Conservation (phyloP, 2,329 filamentous ascomycete genomes). For the Aspergillus chevalieri region DNA sequence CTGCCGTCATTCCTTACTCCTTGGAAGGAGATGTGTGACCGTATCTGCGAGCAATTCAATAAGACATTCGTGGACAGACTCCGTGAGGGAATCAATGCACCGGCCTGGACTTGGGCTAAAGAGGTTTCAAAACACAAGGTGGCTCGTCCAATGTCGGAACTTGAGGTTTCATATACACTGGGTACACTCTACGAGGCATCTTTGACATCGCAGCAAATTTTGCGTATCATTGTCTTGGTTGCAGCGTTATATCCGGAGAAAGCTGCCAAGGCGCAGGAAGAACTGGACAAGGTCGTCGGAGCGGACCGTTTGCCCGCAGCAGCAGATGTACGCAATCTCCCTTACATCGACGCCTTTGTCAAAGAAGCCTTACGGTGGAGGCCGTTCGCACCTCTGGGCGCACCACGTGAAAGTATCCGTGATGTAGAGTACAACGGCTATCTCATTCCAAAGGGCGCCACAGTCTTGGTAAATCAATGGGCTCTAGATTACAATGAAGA, state of each 20-base stretch:
- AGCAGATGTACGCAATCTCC: not conserved
- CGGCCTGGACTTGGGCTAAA: not conserved
- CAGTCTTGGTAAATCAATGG: not conserved
- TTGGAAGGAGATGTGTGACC: not conserved
- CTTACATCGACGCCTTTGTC: not conserved
- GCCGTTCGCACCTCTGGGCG: not conserved
- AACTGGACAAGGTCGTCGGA: not conserved
- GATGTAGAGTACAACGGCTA: not conserved
- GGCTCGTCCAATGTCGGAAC: not conserved
- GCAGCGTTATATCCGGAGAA: not conserved
- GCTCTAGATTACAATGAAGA: not conserved
- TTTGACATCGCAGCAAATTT: not conserved
- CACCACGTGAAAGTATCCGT: not conserved
- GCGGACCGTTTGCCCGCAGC: not conserved
- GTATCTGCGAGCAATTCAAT: not conserved
- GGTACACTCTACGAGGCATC: not conserved
- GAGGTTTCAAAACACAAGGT: not conserved
- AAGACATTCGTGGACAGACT: not conserved
- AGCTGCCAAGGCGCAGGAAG: not conserved
- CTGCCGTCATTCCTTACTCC: not conserved
- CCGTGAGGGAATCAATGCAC: not conserved
- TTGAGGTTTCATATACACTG: not conserved
- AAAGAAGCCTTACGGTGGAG: not conserved
- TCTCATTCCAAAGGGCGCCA: not conserved
- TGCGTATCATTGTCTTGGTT: not conserved